Evolutionary conservation across 164 flowering plant species (phyloP).

Genomic region (Nymphaea colorata): DNA sequence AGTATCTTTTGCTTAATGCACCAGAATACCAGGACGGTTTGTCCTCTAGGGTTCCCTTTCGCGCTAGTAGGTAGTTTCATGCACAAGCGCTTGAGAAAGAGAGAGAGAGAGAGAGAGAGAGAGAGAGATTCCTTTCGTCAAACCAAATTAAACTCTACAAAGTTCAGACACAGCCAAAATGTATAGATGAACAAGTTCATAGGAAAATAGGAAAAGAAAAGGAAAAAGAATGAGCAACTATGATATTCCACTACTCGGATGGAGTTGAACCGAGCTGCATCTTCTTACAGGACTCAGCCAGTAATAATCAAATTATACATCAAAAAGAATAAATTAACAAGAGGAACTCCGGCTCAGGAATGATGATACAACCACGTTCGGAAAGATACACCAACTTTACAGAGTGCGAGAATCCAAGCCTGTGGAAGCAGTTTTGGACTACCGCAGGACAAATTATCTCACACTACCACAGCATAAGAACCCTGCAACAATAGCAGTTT

Average conservation of each 20-base stretch:
- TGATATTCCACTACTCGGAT: background rate
- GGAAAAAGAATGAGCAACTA: background rate
- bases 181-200: too few species aligned
- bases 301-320: background rate
- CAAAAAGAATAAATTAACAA: background rate
- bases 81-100: too few species aligned
- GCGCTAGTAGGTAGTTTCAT: too few species aligned
- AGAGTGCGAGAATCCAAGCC: background rate
- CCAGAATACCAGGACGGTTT: too few species aligned
- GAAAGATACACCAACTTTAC: too few species aligned
- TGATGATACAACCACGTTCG: background rate
- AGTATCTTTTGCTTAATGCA: too few species aligned
- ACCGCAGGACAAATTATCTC: background rate
- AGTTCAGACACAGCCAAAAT: too few species aligned
- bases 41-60: too few species aligned
- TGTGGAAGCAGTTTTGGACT: background rate
- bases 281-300: background rate
- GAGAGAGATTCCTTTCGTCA: too few species aligned
- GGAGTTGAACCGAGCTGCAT: background rate
- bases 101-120: too few species aligned
- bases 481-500: background rate
- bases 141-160: too few species aligned
- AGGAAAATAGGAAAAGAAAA: too few species aligned
- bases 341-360: background rate
- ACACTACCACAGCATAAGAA: background rate